Evolutionary conservation across 352 stramenopile species (phyloP).

Genomic region (Globisporangium echinulatum): DNA sequence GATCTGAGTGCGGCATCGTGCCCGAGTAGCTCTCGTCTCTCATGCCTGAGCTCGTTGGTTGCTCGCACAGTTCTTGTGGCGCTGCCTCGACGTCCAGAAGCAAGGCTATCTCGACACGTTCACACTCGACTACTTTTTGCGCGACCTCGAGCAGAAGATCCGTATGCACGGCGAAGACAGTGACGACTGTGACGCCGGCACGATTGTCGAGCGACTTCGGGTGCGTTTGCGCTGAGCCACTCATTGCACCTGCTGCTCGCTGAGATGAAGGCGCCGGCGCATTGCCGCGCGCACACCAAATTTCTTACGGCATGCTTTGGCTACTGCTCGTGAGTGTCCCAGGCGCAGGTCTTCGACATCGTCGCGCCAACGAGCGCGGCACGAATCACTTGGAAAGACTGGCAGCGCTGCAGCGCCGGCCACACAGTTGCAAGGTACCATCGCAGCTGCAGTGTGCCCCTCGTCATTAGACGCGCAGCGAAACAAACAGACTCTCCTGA

Average conservation of each 20-base stretch:
- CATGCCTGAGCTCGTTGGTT: not conserved
- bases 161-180: conserved; percentile 22
- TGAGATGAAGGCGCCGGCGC: not conserved
- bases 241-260: not conserved
- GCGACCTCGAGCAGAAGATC: conserved; percentile 51
- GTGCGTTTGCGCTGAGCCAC: conserved; percentile 14
- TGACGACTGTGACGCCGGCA: conserved; percentile 19
- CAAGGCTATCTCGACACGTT: conserved; percentile 39
- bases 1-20: not conserved
- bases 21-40: not conserved
- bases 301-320: no score
- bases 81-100: conserved; percentile 38
- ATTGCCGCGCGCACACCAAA: not conserved
- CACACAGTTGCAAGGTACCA: conserved; percentile 37
- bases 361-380: conserved; percentile 30
- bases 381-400: conserved; percentile 54
- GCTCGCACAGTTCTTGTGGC: conserved; percentile 54
- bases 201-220: conserved; percentile 21
- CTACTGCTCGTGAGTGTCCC: not conserved
- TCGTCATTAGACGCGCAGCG: no score
- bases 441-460: no score
- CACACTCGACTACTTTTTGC: conserved; percentile 54
- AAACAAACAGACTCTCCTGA: not conserved
- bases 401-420: conserved; percentile 42
- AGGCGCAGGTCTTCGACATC: conserved; percentile 64